Conservation (phyloP, 371 early-diverging fungal species). For the Mortierella sp. region DNA sequence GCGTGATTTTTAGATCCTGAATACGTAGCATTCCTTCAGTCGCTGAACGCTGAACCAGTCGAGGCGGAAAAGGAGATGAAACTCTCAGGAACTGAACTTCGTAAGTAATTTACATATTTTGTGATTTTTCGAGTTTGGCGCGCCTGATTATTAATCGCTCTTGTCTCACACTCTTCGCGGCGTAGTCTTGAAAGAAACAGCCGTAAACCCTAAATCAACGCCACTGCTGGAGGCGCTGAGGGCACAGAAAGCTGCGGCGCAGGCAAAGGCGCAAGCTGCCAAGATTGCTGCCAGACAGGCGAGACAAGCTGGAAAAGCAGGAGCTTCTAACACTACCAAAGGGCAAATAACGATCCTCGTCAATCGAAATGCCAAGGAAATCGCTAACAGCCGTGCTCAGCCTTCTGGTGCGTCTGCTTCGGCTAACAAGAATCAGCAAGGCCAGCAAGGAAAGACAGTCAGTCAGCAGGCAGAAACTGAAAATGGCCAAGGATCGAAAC, state of each 20-base stretch:
- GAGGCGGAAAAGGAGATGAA: slow-evolving; percentile 63
- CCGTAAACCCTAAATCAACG: slow-evolving; percentile 63
- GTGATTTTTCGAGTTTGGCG: not conserved
- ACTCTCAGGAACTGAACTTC: slow-evolving; percentile 42
- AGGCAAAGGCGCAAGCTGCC: slow-evolving; percentile 64
- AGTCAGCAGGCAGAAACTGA: slow-evolving; percentile 19
- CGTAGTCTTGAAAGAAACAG: slow-evolving; percentile 46
- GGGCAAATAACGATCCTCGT: slow-evolving; percentile 46
- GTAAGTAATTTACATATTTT: slow-evolving; percentile 19
- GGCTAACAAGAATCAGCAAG: slow-evolving; percentile 17
- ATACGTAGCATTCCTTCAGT: slow-evolving; percentile 80
- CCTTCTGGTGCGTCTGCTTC: slow-evolving; percentile 4
- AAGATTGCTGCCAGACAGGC: slow-evolving; percentile 58
- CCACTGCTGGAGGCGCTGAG: slow-evolving; percentile 85
- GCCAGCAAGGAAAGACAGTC: slow-evolving; percentile 9
- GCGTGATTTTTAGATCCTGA: slow-evolving; percentile 70
- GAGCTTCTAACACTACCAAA: slow-evolving; percentile 28
- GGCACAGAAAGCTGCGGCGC: slow-evolving; percentile 79
- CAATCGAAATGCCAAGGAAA: slow-evolving; percentile 47
- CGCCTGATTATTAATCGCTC: not conserved
- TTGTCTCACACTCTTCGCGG: not conserved
- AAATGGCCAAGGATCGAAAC: slow-evolving; percentile 11
- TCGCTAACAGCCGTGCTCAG: slow-evolving; percentile 14
- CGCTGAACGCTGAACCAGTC: slow-evolving; percentile 68
- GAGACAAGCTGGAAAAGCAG: slow-evolving; percentile 59